Base-by-base conservation (phyloP, 2,329 filamentous ascomycete species). In the Colletotrichum camelliae region DNA sequence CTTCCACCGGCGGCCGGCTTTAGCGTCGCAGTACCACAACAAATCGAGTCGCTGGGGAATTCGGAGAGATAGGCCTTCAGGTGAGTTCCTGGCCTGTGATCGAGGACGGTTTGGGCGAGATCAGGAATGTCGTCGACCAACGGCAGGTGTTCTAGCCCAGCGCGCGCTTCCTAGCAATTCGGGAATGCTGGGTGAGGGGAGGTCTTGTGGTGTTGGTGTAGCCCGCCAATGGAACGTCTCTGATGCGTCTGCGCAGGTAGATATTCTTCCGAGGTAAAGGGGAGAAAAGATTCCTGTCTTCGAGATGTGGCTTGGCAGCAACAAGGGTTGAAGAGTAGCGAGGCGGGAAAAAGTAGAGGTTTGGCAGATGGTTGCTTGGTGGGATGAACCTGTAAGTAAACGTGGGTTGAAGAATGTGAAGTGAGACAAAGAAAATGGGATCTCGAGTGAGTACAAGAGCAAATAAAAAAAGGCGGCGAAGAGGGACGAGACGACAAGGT, bases 351-450 rank as follows among this genome's bases (percentile, higher is more conserved):
- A 68, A 52, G 18, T 21, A 58, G 55, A 55, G 21, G 31, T 55
- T 33, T 58, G 62, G 8, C 39, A 27, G 39, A 15, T 48, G 12
- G 21, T 18, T 29, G 13, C 58, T 35, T 29, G 31, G 52, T 29
- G 24, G 52, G 43, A 43, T 39, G 48, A 61, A 65, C 57, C 71
- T 74, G 57, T 64, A 66, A 67, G 39, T 37, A 55, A 66, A 68
- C 12, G 66, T 39, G 72, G 39, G 68, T 75, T 72, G 69, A 72
- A 72, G 61, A 75, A 75, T 67, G 39, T 24, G 39, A 67, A 24
- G 68, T 62, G 43, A 75, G 72, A 75, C 72, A 75, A 72, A 67
- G 68, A 75, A 72, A 72, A 58, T 61, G n/a, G 67, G 31, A 52
- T 52, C n/a, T 52, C 16, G 61, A 72, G 71, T 16, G 27, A 52